Evolutionary conservation across 2,329 filamentous ascomycete species (phyloP).

Genomic region (Cryphonectria nitschkei): DNA sequence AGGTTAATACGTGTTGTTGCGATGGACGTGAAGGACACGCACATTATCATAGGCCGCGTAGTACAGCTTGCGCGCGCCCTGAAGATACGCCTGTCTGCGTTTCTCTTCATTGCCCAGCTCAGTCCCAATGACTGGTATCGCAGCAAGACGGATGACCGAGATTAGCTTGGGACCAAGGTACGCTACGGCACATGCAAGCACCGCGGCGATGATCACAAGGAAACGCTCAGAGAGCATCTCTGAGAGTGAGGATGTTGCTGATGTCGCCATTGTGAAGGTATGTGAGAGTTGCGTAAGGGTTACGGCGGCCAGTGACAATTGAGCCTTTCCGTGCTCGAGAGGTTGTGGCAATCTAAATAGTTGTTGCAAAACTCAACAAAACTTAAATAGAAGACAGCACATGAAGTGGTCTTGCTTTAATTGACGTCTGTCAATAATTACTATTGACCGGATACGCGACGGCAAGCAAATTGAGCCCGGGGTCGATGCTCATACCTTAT

Average conservation of each 20-base stretch:
- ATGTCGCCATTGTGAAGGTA: neutral
- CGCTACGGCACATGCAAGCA: neutral
- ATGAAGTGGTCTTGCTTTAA: neutral
- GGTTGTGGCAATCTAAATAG: neutral
- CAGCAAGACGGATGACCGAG: neutral
- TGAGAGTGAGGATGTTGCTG: neutral
- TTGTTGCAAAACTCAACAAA: neutral
- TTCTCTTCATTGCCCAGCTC: conserved; percentile 13
- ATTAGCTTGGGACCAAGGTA: neutral
- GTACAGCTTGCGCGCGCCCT: conserved; percentile 10
- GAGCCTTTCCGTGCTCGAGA: neutral
- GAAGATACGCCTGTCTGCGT: conserved; percentile 9
- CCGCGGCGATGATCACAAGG: neutral
- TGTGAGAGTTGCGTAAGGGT: neutral
- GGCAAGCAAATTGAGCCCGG: neutral
- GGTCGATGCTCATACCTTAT: neutral
- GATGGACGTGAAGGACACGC: neutral
- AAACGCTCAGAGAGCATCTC: neutral
- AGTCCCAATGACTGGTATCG: neutral
- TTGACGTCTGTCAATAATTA: neutral
- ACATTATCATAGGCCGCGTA: conserved; percentile 7
- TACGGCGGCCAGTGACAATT: neutral
- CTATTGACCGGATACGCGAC: neutral
- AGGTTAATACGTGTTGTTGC: neutral
- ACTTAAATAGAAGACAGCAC: neutral